These are phyloP conservation scores for Calonectria multiphialidica DNA, from an alignment of 2,329 filamentous ascomycete species.

Conservation along the genomic window DNA sequence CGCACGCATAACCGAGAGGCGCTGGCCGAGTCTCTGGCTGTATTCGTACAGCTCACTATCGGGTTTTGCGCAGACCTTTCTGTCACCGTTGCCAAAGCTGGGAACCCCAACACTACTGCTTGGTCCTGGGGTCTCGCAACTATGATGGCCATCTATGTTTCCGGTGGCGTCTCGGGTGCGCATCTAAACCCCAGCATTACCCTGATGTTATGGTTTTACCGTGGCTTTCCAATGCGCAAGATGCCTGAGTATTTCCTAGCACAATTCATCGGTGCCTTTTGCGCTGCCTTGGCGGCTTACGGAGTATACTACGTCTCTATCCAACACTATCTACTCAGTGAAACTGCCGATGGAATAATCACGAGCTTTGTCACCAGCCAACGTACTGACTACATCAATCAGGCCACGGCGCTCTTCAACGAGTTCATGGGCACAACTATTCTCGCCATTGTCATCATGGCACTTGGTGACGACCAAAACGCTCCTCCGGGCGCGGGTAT, in stretches of 20 bases:
- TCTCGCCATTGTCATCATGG: background rate
- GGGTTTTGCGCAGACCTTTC: background rate
- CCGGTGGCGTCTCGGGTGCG: background rate
- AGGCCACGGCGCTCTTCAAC: background rate
- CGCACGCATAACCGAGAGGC: background rate
- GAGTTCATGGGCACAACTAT: conserved; percentile 4
- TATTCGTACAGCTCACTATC: background rate
- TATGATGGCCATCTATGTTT: background rate
- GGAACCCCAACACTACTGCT: background rate
- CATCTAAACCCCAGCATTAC: background rate
- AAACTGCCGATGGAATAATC: background rate
- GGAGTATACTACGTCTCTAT: background rate
- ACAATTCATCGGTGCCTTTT: background rate
- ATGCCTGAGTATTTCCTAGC: background rate
- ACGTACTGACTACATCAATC: background rate
- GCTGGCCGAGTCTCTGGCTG: background rate
- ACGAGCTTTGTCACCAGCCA: background rate
- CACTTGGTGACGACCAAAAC: background rate
- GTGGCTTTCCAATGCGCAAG: background rate
- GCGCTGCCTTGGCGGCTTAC: background rate
- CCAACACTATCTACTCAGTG: background rate
- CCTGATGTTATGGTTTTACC: background rate
- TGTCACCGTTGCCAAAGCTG: background rate
- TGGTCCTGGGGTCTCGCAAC: background rate
- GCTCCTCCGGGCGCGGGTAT: background rate